Conservation (phyloP, 257 asterid genomes). For the Rubia yunnanensis region DNA sequence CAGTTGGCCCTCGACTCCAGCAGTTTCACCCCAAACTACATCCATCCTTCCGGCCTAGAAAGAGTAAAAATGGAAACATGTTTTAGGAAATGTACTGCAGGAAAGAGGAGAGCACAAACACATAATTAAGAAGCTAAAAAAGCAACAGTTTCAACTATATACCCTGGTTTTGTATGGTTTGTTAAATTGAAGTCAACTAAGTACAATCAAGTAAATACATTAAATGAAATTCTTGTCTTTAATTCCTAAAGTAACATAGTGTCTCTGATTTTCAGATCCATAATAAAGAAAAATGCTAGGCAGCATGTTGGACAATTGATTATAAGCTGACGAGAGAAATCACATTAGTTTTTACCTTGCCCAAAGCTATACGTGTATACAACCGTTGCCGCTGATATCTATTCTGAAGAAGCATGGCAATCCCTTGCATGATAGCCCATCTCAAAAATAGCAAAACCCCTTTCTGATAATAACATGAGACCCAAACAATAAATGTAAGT, state of each 20-base stretch:
- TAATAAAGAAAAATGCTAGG: background rate
- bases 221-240: background rate
- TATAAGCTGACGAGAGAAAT: background rate
- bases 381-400: constrained; percentile 92
- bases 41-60: constrained; percentile 94
- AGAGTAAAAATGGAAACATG: constrained; percentile 8
- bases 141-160: background rate
- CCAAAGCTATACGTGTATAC: constrained; percentile 93
- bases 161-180: background rate
- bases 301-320: background rate
- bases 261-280: background rate
- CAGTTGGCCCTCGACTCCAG: constrained; percentile 92
- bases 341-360: constrained; percentile 44
- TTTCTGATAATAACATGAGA: constrained; percentile 36
- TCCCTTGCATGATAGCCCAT: constrained; percentile 98
- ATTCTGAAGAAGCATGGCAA: constrained; percentile 91
- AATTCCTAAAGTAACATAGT: background rate
- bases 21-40: constrained; percentile 98
- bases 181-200: background rate
- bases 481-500: background rate
- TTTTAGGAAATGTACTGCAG: background rate
- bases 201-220: background rate
- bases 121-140: background rate
- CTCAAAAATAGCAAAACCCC: constrained; percentile 68
- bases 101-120: background rate